These are phyloP conservation scores for Aspergillus fischeri DNA, from an alignment of 2,329 filamentous ascomycete genomes.

Conservation along the genomic window DNA sequence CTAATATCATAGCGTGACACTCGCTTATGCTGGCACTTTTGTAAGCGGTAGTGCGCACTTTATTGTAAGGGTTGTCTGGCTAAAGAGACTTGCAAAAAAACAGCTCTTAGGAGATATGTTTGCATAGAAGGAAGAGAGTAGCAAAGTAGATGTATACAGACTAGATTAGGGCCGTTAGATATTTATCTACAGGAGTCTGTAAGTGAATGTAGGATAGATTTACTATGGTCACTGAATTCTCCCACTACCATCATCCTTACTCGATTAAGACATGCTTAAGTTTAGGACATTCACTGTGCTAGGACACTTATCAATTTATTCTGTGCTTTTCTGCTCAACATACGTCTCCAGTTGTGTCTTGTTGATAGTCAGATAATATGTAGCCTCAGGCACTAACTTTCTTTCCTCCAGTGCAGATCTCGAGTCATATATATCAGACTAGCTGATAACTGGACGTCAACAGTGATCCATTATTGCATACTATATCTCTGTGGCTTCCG, in stretches of 20 bases:
- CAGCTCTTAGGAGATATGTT: no score
- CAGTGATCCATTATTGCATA: no score
- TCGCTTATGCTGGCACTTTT: neutral
- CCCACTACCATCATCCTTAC: neutral
- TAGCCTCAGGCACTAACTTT: neutral
- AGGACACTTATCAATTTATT: neutral
- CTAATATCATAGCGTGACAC: neutral
- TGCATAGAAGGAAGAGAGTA: neutral
- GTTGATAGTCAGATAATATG: neutral
- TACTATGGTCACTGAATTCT: neutral
- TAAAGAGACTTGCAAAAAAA: neutral
- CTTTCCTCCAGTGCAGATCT: no score
- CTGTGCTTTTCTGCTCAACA: no score
- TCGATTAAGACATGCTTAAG: neutral
- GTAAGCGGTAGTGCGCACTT: no score
- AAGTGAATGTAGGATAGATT: neutral
- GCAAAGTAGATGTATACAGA: neutral
- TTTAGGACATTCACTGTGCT: neutral
- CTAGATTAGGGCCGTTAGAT: neutral
- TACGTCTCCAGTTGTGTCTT: neutral
- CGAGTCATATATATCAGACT: no score
- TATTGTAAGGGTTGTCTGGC: no score
- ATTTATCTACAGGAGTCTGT: neutral
- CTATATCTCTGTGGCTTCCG: neutral
- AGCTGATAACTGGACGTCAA: no score